These are phyloP conservation scores for Chalciporus pseudorubinellus DNA, from an alignment of 768 basidiomycete species.

Conservation along the genomic window DNA sequence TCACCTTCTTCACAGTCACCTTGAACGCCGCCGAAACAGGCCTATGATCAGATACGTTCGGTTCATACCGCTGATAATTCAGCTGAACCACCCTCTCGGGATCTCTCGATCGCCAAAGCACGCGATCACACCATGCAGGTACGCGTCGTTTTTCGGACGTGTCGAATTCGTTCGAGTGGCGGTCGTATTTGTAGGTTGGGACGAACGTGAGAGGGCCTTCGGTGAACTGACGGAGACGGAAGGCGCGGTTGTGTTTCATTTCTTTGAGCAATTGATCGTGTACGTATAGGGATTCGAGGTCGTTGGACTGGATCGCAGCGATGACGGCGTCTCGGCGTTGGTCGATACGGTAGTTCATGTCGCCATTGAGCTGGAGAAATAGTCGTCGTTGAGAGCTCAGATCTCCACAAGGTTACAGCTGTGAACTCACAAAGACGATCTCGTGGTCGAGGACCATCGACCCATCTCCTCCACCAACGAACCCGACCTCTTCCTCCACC, in stretches of 20 bases:
- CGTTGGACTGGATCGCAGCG: constrained; percentile 62
- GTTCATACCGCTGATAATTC: constrained; percentile 81
- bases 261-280: constrained; percentile 92
- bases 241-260: constrained; percentile 82
- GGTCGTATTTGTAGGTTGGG: constrained; percentile 96
- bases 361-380: constrained; percentile 70
- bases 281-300: constrained; percentile 57
- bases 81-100: constrained; percentile 58
- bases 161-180: constrained; percentile 75
- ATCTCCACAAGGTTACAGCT: not conserved
- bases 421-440: constrained; percentile 66
- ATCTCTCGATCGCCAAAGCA: constrained; percentile 70
- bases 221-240: constrained; percentile 77
- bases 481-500: constrained; percentile 58
- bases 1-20: constrained; percentile 71
- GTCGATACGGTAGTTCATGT: constrained; percentile 98
- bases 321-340: constrained; percentile 83
- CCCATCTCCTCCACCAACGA: constrained; percentile 89
- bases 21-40: constrained; percentile 81
- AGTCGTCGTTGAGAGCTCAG: not conserved
- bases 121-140: constrained; percentile 97
- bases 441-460: constrained; percentile 94
- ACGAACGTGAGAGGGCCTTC: constrained; percentile 82
- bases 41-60: constrained; percentile 86
- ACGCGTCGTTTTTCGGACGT: constrained; percentile 82